Evolutionary conservation across 164 flowering plant genomes (phyloP), one percentile per base, ranked within the genome.

Genomic region (Santalum album): DNA sequence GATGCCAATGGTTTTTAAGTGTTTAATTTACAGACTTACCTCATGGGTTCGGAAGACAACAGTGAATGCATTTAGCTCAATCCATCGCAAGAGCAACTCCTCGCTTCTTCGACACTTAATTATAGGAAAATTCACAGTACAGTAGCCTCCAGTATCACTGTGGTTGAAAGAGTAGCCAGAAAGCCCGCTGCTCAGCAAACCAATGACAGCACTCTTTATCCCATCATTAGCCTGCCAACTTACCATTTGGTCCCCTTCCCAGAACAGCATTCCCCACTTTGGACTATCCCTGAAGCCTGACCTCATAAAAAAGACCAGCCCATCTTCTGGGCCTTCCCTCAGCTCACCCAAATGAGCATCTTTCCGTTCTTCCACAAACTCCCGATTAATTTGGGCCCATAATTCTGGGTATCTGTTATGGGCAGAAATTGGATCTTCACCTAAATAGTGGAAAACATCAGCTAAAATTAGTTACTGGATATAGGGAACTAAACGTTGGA

Each of bases 161-260:
- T 84, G 96, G 60, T 87, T 87, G 44, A 84, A 73, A 34, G 92
- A 81, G 73, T 70, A 84, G 2, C 96, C 96, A 15, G 86, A 84
- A 35, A 87, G 63, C 35, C 96, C 90, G 60, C 92, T 69, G 69
- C 90, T 84, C n/a, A 87, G 75, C 63, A 87, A 73, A 21, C 92
- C 96, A 39, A 78, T 72, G 11, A 87, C 96, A 12, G 92, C 71
- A 68, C 96, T 87, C 75, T 87, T 87, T 54, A 87, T 82, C 36
- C 96, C 96, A 63, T 87, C 96, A 69, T 87, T 78, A 6, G 73
- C 62, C 53, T 87, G 92, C 96, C 92, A 84, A 54, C 96, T 87
- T 27, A 87, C 92, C 96, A 87, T 87, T 67, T 87, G 96, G 59
- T 87, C 96, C 17, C 92, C 96, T 75, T 84, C 92, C 96, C 96